Evolutionary conservation across 495 filamentous ascomycete genomes (phyloP).

Genomic region (Annulohypoxylon stygium): DNA sequence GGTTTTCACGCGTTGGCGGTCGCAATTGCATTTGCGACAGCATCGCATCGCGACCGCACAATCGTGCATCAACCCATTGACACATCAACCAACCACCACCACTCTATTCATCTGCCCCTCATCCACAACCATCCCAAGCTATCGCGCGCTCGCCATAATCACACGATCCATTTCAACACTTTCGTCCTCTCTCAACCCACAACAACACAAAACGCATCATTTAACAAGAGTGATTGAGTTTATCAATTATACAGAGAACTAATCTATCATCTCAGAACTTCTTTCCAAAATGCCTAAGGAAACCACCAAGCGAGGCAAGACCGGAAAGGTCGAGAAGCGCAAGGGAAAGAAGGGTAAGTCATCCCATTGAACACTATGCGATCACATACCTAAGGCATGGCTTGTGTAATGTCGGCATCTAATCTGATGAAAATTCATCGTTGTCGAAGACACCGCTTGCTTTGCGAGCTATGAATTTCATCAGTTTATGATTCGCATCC

Average conservation of each 20-base stretch:
- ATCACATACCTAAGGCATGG: slow-evolving; percentile 2
- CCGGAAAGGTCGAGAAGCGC: slow-evolving; percentile 60
- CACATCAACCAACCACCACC: slow-evolving; percentile 14
- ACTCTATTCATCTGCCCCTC: slow-evolving; percentile 43
- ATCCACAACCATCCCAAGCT: slow-evolving; percentile 27
- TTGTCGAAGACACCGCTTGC: neutral
- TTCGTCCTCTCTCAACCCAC: neutral
- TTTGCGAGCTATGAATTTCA: neutral
- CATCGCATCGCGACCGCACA: slow-evolving; percentile 26
- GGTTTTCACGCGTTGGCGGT: slow-evolving; percentile 49
- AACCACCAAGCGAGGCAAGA: slow-evolving; percentile 59
- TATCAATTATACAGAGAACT: slow-evolving; percentile 32
- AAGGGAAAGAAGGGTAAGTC: slow-evolving; percentile 65
- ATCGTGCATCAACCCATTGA: slow-evolving; percentile 31
- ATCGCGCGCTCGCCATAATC: slow-evolving; percentile 24
- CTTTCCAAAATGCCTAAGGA: slow-evolving; percentile 63
- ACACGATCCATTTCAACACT: slow-evolving; percentile 1
- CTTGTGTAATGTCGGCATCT: neutral
- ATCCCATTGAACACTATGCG: neutral
- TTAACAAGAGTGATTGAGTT: neutral
- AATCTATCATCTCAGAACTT: slow-evolving; percentile 38
- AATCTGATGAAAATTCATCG: neutral
- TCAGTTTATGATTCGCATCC: neutral
- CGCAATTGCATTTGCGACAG: slow-evolving; percentile 57
- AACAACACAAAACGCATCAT: neutral